Evolutionary conservation across 2,329 filamentous ascomycete species (phyloP), one percentile per base, ranked within the genome.

Genomic region (Colletotrichum endophyticum): DNA sequence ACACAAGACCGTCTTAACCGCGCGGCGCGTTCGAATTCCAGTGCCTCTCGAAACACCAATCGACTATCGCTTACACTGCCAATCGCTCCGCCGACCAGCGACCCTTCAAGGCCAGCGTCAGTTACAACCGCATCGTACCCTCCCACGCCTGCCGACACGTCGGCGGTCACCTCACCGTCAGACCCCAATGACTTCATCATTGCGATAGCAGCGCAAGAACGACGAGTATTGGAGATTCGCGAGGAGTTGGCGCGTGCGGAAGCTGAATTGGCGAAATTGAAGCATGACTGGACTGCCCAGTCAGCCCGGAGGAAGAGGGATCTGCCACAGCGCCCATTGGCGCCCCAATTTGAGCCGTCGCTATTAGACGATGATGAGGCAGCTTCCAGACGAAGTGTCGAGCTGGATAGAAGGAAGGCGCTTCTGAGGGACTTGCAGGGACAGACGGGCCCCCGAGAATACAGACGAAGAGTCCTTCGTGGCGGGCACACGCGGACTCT

Each of bases 161-260:
- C 88, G 1, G 82, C 80, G 9, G 72, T 87, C 32, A 81, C 84
- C 56, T 87, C 87, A 2, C 89, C 90, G 2, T 85, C 87, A 49
- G 92, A 93, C 77, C 87, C 91, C 68, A 91, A 90, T 81, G 89
- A 93, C 67, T 95, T 98, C 81, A 93, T 99, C 79, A 96, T 95
- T 77, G 94, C 96, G 73, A 94, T 99, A 81, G 97, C 97, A 61
- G 93, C 95, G 16, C 96, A 99, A 86, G 97, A 99, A 86, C 91
- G 97, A 73, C 93, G 92, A 79, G 96, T 99, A 3, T 87, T 99
- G 73, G 97, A 99, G 85, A 88, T 99, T 69, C 94, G 93, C 76
- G 97, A 99, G 84, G 96, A 99, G 84, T 88, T 99, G n/a, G 87
- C 89, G 28, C 93, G 93, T 76, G 96, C 97, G 8, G 96, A 99